Conservation (phyloP, 1,139 yeast genomes). For the Tardiomyces blankii region DNA sequence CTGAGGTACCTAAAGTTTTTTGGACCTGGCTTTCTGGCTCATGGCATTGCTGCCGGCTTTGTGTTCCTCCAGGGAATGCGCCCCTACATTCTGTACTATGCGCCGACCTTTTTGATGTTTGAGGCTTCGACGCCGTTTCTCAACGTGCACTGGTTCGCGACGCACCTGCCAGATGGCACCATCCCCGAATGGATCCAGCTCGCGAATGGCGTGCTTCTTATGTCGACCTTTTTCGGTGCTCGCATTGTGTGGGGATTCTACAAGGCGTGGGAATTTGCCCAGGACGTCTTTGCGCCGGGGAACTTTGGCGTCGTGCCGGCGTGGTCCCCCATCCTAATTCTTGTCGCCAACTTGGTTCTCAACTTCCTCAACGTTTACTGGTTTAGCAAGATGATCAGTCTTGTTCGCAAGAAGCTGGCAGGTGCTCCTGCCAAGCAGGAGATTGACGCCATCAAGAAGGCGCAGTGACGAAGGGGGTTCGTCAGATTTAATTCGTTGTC, state of each 20-base stretch:
- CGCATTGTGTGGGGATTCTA: slow-evolving; percentile 86
- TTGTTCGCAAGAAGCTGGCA: slow-evolving; percentile 33
- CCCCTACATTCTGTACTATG: slow-evolving; percentile 76
- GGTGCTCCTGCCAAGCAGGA: slow-evolving; percentile 5
- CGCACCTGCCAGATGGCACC: slow-evolving; percentile 51
- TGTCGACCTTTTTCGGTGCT: slow-evolving; percentile 60
- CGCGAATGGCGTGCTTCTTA: slow-evolving; percentile 59
- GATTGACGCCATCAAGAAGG: slow-evolving; percentile 2
- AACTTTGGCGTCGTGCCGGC: slow-evolving; percentile 33
- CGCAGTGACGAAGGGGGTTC: too few species aligned
- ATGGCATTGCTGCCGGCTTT: slow-evolving; percentile 71
- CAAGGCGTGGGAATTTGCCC: slow-evolving; percentile 35
- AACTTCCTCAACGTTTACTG: slow-evolving; percentile 50
- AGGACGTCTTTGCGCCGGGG: slow-evolving; percentile 13
- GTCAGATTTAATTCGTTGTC: neutral
- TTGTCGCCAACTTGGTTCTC: slow-evolving; percentile 52
- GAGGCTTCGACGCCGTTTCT: slow-evolving; percentile 92
- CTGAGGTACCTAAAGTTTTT: slow-evolving; percentile 47
- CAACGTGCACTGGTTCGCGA: slow-evolving; percentile 83
- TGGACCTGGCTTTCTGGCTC: slow-evolving; percentile 76
- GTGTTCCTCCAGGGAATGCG: slow-evolving; percentile 56
- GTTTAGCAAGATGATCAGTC: slow-evolving; percentile 71
- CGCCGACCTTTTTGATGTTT: slow-evolving; percentile 74
- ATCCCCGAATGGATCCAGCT: slow-evolving; percentile 41
- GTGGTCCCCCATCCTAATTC: slow-evolving; percentile 39